These are phyloP conservation scores for Leccinellum albellum DNA, from an alignment of 768 basidiomycete species.

Conservation along the genomic window DNA sequence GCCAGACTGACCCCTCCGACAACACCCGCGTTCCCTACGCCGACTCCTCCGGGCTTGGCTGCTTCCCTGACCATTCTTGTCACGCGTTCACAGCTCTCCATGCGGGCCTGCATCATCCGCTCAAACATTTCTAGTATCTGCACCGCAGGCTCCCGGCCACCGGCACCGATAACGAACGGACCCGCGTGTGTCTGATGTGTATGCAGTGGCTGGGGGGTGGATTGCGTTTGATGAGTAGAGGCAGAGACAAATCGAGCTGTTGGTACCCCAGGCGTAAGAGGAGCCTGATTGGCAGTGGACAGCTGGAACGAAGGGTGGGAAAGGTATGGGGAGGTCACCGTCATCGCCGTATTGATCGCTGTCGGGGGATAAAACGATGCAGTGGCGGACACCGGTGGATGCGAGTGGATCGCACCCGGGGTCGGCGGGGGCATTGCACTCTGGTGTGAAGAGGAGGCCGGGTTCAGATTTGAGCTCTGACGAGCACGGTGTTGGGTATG, in stretches of 20 bases:
- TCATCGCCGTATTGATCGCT: slow-evolving; percentile 27
- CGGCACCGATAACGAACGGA: slow-evolving; percentile 28
- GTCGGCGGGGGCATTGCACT: slow-evolving; percentile 7
- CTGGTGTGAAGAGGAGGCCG: slow-evolving; percentile 25
- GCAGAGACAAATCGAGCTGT: slow-evolving; percentile 9
- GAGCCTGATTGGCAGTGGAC: slow-evolving; percentile 11
- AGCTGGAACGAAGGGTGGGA: slow-evolving; percentile 30
- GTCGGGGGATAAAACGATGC: slow-evolving; percentile 30
- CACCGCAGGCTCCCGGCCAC: slow-evolving; percentile 39
- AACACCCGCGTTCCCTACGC: slow-evolving; percentile 4
- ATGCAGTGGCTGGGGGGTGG: slow-evolving; percentile 10
- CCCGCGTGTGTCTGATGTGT: slow-evolving; percentile 14
- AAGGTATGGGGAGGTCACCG: slow-evolving; percentile 32
- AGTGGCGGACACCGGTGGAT: slow-evolving; percentile 10
- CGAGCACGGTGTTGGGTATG: slow-evolving; percentile 29
- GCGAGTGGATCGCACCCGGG: slow-evolving; percentile 15
- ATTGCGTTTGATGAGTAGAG: slow-evolving; percentile 8
- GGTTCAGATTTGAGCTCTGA: slow-evolving; percentile 30
- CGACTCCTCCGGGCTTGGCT: slow-evolving; percentile 20
- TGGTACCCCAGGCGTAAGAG: slow-evolving; percentile 8
- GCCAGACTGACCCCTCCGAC: slow-evolving; percentile 12
- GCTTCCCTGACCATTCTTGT: slow-evolving; percentile 48
- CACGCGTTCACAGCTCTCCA: slow-evolving; percentile 72
- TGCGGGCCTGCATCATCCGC: slow-evolving; percentile 66
- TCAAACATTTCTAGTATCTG: slow-evolving; percentile 66